Conservation (phyloP, 768 basidiomycete species). For the Postia placenta region DNA sequence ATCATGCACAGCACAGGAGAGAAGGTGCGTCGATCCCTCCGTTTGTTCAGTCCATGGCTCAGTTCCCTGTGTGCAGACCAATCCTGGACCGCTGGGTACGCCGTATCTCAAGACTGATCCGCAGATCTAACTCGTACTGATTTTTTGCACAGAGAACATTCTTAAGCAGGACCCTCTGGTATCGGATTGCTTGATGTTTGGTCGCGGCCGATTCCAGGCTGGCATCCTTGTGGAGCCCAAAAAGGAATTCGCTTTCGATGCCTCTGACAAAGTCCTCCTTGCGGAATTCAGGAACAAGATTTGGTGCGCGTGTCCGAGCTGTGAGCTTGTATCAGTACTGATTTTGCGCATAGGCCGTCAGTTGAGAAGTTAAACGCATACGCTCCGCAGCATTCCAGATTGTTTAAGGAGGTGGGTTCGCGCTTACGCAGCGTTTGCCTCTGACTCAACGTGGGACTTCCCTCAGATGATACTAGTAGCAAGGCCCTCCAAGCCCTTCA, state of each 20-base stretch:
- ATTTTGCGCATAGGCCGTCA: conserved; percentile 13
- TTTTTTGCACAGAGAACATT: conserved; percentile 25
- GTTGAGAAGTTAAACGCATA: conserved; percentile 34
- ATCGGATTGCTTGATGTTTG: conserved; percentile 31
- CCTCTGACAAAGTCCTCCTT: conserved; percentile 22
- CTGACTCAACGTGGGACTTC: conserved; percentile 1
- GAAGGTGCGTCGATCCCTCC: conserved; percentile 22
- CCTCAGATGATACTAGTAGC: conserved; percentile 29
- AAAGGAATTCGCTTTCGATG: conserved; percentile 24
- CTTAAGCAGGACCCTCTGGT: conserved; percentile 29
- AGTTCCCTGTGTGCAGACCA: conserved; percentile 22
- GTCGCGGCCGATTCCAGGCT: conserved; percentile 32
- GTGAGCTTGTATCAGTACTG: neutral
- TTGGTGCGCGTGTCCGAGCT: conserved; percentile 20
- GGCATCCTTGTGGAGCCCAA: conserved; percentile 36
- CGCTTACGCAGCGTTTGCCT: neutral
- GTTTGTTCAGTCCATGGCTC: neutral
- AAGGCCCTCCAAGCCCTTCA: conserved; percentile 24
- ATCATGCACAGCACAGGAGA: conserved; percentile 37
- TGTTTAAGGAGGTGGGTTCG: conserved; percentile 41
- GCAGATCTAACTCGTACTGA: conserved; percentile 6
- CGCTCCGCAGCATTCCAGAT: conserved; percentile 38
- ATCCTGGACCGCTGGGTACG: conserved; percentile 32
- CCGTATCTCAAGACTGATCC: neutral
- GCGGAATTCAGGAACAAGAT: conserved; percentile 29